Base-by-base conservation (phyloP, 78 protist genomes). In the Bodo saltans region DNA sequence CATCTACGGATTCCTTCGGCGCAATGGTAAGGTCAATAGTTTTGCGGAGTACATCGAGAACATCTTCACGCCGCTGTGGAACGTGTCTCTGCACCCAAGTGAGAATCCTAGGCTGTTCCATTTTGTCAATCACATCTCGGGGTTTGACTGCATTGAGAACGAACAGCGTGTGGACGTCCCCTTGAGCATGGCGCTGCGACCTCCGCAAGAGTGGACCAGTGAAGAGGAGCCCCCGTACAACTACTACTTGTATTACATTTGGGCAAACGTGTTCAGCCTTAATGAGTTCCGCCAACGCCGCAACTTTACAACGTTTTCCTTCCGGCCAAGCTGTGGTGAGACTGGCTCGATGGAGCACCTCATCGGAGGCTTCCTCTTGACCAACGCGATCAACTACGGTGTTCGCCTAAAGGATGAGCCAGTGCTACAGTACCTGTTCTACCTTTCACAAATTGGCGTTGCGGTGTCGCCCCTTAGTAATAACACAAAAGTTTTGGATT, bases 141-240 rank as follows among this genome's bases (percentile, higher is more conserved):
- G 96, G 40, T 95, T 98, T 72, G 99, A 98, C 84, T 76, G 89
- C 42, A 98, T 98, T 2, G 99, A 97, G 68, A 98, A 98, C 88
- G 99, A 98, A 79, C 68, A 87, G 25, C 91, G 83, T 68, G 91
- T 89, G n/a, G 98, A 94, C 85, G 79, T 52, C 69, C 78, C 79
- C 75, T 87, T 83, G 79, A 82, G 83, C 30, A 53, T 42, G 39
- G 85, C 74, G 80, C 84, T 47, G 72, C 84, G 85, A 25, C 34
- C 8, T 4, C 96, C 98, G 38, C 30, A 37, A 35, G 89, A 89
- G 34, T 97, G 99, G 98, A 47, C 60, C n/a, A 0, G 42, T 28
- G 74, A 32, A 34, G 79, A 81, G 60, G 95, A 98, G 87, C 99
- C 99, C 67, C 99, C 98, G 28, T 98, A 94, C 85, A 52, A 94